Evolutionary conservation across 176 grass and related monocot genomes (phyloP).

Genomic region (Phyllostachys edulis): DNA sequence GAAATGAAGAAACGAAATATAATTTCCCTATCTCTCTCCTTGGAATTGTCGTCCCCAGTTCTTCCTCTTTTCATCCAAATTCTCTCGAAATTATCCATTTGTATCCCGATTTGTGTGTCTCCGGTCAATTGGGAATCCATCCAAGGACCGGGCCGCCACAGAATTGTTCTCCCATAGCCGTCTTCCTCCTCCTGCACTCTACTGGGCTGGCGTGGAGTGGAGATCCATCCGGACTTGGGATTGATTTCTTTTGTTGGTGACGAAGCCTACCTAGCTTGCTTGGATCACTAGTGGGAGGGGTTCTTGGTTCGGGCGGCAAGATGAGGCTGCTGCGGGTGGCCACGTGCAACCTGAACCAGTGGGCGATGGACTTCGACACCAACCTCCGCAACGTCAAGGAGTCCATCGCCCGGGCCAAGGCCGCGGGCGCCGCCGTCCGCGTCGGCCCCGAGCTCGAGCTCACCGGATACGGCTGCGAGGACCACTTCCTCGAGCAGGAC

Average conservation of each 20-base stretch:
- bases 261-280: not conserved
- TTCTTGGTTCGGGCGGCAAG: conserved; percentile 18
- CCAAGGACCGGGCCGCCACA: not conserved
- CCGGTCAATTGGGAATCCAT: not conserved
- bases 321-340: conserved; percentile 90
- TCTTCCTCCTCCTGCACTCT: too few relatives aligned
- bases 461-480: conserved; percentile 93
- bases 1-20: too few relatives aligned
- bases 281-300: not conserved
- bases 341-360: conserved; percentile 96
- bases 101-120: not conserved
- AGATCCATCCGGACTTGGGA: not conserved
- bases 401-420: conserved; percentile 69
- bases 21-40: not conserved
- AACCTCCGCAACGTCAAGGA: conserved; percentile 92
- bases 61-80: not conserved
- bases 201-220: too few relatives aligned
- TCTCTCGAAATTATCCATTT: not conserved
- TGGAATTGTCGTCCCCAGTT: not conserved
- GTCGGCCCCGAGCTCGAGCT: conserved; percentile 92
- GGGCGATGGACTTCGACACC: conserved; percentile 98
- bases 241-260: not conserved
- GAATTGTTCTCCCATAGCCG: not conserved
- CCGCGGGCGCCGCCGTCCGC: conserved; percentile 57
- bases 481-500: conserved; percentile 95